phyloP scores from a whole-genome alignment of 129 eudicot species.

The Gnaphalium uliginosum region DNA sequence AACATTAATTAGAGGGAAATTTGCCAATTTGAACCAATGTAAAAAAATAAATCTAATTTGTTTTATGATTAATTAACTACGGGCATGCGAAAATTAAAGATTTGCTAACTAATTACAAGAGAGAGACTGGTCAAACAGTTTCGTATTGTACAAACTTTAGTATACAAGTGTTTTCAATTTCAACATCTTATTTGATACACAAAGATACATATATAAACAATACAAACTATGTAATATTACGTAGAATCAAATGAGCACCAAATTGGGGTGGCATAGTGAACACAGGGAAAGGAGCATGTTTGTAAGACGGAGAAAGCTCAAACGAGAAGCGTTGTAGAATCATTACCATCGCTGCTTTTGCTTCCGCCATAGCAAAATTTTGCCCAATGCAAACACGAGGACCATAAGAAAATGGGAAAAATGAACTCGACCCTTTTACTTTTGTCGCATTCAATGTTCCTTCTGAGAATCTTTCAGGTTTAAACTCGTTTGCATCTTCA shows the following conservation, averaged over 20 bases:
- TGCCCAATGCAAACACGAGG: constrained; percentile 67
- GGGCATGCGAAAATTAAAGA: background rate
- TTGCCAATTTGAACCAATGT: no score
- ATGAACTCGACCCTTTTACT: constrained; percentile 26
- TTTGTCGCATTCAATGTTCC: constrained; percentile 54
- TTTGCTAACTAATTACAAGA: background rate
- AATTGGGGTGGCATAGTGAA: constrained; percentile 53
- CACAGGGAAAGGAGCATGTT: constrained; percentile 50
- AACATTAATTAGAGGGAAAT: no score
- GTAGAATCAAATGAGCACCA: constrained; percentile 56
- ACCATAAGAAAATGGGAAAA: constrained; percentile 59
- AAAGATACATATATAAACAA: background rate
- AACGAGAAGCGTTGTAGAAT: constrained; percentile 52
- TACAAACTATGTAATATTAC: constrained; percentile 12
- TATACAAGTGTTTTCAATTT: no score
- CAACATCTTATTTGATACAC: background rate
- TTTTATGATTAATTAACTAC: no score
- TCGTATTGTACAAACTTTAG: background rate
- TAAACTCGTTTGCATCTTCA: constrained; percentile 52
- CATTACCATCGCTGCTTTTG: constrained; percentile 47
- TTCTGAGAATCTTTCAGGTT: constrained; percentile 60
- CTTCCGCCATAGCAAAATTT: constrained; percentile 62
- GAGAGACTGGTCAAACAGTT: no score
- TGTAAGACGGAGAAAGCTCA: constrained; percentile 61
- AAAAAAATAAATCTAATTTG: no score